Conservation (phyloP, 1,139 yeast species). For the Kurtzmaniella quercitrusa region DNA sequence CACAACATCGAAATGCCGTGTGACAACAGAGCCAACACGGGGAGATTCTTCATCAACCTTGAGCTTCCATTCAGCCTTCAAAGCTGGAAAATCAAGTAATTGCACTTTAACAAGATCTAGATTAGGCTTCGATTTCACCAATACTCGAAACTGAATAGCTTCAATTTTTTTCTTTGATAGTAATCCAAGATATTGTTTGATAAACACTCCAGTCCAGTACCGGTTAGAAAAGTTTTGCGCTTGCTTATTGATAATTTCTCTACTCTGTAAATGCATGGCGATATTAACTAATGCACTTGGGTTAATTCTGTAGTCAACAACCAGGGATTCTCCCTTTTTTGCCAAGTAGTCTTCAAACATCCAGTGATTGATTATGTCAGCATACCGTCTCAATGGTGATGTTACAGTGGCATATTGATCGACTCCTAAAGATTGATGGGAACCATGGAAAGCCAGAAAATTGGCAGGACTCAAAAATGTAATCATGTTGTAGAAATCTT, state of each 20-base stretch:
- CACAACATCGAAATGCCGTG: slow-evolving; percentile 15
- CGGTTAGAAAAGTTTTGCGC: slow-evolving; percentile 22
- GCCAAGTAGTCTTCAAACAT: slow-evolving; percentile 26
- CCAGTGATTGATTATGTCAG: slow-evolving; percentile 82
- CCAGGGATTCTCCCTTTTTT: slow-evolving; percentile 9
- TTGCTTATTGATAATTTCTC: slow-evolving; percentile 24
- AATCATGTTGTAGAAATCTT: slow-evolving; percentile 18
- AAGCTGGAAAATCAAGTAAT: slow-evolving; percentile 23
- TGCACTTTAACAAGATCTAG: slow-evolving; percentile 23
- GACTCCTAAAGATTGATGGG: slow-evolving; percentile 67
- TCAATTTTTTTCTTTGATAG: slow-evolving; percentile 13
- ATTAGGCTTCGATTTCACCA: slow-evolving; percentile 25
- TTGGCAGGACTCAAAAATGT: slow-evolving; percentile 28
- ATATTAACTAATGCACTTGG: slow-evolving; percentile 8
- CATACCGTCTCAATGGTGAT: slow-evolving; percentile 82
- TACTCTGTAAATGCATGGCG: slow-evolving; percentile 27
- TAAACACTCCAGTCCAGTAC: slow-evolving; percentile 39
- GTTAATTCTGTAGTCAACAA: slow-evolving; percentile 8
- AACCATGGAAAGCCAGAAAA: slow-evolving; percentile 28
- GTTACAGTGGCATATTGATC: slow-evolving; percentile 70
- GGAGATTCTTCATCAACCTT: slow-evolving; percentile 16
- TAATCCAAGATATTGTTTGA: slow-evolving; percentile 23
- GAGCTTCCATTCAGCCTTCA: slow-evolving; percentile 22
- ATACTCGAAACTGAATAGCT: slow-evolving; percentile 20
- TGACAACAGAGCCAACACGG: slow-evolving; percentile 21